Percentiles rank a stretch among this genome's conserved stretches.
These are phyloP conservation scores for Coemansia sp. DNA, from an alignment of 192 early-diverging fungal genomes.

Conservation along the genomic window DNA sequence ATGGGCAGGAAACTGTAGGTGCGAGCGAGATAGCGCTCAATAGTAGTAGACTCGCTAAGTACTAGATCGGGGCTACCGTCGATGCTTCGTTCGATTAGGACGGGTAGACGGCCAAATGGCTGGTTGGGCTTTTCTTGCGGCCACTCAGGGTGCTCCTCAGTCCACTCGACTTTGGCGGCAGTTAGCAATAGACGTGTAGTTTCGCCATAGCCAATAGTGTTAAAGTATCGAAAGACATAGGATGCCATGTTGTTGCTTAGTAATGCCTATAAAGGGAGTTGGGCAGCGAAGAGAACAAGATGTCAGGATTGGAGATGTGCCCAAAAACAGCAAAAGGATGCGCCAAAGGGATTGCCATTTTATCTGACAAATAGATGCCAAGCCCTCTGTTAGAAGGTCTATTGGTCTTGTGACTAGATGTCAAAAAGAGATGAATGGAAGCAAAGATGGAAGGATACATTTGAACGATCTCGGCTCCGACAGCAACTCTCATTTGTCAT, in stretches of 20 bases:
- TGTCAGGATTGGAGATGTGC: neutral
- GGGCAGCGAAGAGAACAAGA: neutral
- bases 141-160: constrained; percentile 32
- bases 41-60: constrained; percentile 51
- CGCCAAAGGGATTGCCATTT: neutral
- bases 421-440: neutral
- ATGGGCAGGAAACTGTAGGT: constrained; percentile 55
- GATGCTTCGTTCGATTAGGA: constrained; percentile 26
- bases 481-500: neutral
- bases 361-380: neutral
- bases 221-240: constrained; percentile 44
- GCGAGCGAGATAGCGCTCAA: constrained; percentile 58
- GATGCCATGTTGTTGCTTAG: neutral
- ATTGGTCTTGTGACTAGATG: neutral
- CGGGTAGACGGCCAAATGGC: constrained; percentile 46
- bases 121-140: constrained; percentile 31
- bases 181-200: constrained; percentile 41
- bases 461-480: neutral
- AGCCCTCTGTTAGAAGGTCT: neutral
- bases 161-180: constrained; percentile 45
- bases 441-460: neutral
- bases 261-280: neutral
- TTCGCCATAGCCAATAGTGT: constrained; percentile 25
- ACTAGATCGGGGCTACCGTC: constrained; percentile 30
- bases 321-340: neutral